Evolutionary conservation across 139 green algal genomes (phyloP).

Genomic region (Pseudopediastrum boryanum): DNA sequence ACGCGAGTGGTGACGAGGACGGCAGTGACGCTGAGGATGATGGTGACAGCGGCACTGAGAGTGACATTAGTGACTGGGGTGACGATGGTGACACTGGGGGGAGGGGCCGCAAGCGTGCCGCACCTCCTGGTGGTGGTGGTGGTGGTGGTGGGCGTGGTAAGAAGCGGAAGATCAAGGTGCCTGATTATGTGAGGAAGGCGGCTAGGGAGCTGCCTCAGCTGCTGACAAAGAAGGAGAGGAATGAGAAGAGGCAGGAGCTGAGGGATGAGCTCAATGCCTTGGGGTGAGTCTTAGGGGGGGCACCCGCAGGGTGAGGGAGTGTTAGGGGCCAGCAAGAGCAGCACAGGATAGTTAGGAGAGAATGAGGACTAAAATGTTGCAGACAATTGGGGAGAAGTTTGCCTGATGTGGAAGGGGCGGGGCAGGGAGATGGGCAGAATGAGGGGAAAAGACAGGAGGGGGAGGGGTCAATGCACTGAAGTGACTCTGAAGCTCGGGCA

Average conservation of each 20-base stretch:
- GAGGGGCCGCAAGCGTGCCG: background rate
- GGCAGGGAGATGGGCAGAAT: no score
- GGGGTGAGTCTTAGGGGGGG: slow-evolving; percentile 1
- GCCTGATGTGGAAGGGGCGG: no score
- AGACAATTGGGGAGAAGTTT: no score
- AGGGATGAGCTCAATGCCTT: background rate
- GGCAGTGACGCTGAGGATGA: background rate
- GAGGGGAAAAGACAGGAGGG: no score
- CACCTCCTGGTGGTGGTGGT: background rate
- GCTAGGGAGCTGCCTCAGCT: slow-evolving; percentile 5
- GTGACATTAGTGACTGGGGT: background rate
- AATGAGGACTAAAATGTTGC: no score
- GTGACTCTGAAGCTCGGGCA: no score
- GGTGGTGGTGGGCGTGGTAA: background rate
- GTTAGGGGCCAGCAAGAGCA: no score
- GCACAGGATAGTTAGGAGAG: no score
- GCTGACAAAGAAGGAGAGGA: background rate
- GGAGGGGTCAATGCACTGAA: no score
- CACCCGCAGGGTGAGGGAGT: no score
- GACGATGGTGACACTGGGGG: background rate
- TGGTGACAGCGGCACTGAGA: background rate
- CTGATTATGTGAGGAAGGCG: background rate
- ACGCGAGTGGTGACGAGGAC: no score
- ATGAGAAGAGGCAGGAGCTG: background rate
- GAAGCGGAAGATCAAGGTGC: slow-evolving; percentile 13